Evolutionary conservation across 345 rosid genomes (phyloP).

Genomic region (Bruguiera sexangula): DNA sequence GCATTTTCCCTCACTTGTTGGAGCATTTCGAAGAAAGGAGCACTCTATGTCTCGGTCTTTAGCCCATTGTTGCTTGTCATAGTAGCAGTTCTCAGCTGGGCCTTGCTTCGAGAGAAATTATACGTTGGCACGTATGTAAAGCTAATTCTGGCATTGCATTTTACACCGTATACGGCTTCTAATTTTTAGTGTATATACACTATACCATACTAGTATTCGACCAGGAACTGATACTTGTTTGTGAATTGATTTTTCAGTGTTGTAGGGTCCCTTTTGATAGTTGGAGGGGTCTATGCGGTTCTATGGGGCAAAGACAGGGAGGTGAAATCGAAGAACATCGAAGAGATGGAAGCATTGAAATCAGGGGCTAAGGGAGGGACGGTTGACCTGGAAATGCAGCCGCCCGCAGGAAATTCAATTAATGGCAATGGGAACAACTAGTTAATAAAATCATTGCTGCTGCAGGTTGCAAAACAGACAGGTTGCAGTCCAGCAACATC

Average conservation of each 20-base stretch:
- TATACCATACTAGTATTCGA: neutral
- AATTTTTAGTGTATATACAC: too few relatives aligned
- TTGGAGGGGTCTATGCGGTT: constrained; percentile 69
- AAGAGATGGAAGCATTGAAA: constrained; percentile 6
- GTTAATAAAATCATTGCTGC: too few relatives aligned
- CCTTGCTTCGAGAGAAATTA: constrained; percentile 71
- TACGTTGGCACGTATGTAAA: constrained; percentile 68
- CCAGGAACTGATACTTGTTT: neutral
- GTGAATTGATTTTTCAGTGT: constrained; percentile 29
- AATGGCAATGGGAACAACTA: neutral
- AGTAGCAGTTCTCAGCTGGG: constrained; percentile 77
- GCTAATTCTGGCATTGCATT: too few relatives aligned
- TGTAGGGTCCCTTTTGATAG: constrained; percentile 67
- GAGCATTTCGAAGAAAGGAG: constrained; percentile 70
- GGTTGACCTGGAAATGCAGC: constrained; percentile 37
- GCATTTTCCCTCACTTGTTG: constrained; percentile 67
- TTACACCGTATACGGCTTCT: too few relatives aligned
- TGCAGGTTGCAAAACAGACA: too few relatives aligned
- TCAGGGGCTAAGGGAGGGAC: constrained; percentile 13
- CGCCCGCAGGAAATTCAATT: neutral
- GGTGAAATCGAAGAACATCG: constrained; percentile 5
- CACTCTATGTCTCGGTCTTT: constrained; percentile 86
- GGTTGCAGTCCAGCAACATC: neutral
- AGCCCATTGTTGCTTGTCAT: constrained; percentile 71
- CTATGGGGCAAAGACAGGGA: constrained; percentile 91